A percentile compares a stretch with the other conserved stretches of the same genome.
Conservation (phyloP, 805 yeast genomes). For the Brettanomyces nanus region DNA sequence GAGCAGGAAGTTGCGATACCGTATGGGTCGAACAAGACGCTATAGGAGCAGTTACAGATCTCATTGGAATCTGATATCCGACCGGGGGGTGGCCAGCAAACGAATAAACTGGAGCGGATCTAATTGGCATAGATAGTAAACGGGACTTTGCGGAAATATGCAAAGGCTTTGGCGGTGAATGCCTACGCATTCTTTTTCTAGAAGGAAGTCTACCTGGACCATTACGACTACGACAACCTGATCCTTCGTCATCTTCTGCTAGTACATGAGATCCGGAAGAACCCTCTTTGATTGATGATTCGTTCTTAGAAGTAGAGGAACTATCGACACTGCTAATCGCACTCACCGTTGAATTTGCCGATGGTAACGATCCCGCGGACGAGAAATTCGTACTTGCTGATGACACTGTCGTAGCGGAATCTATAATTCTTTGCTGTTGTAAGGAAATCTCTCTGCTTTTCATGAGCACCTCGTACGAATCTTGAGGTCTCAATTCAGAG, state of each 20-base stretch:
- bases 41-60: not conserved
- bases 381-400: not conserved
- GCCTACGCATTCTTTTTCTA: not conserved
- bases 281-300: no score
- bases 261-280: not conserved
- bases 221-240: conserved; percentile 2
- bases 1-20: no score
- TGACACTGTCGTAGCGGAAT: not conserved
- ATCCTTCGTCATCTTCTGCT: not conserved
- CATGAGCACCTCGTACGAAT: not conserved
- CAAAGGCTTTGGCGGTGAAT: not conserved
- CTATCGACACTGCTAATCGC: no score
- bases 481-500: not conserved
- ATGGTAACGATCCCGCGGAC: not conserved
- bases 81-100: no score
- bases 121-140: not conserved
- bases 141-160: not conserved
- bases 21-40: not conserved
- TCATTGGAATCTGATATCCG: not conserved
- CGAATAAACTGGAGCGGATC: not conserved
- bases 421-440: conserved; percentile 1
- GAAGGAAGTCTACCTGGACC: not conserved
- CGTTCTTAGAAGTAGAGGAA: no score
- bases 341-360: no score
- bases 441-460: conserved; percentile 3